phyloP scores from a whole-genome alignment of 2,329 filamentous ascomycete genomes.

The Verticillium alfalfae region DNA sequence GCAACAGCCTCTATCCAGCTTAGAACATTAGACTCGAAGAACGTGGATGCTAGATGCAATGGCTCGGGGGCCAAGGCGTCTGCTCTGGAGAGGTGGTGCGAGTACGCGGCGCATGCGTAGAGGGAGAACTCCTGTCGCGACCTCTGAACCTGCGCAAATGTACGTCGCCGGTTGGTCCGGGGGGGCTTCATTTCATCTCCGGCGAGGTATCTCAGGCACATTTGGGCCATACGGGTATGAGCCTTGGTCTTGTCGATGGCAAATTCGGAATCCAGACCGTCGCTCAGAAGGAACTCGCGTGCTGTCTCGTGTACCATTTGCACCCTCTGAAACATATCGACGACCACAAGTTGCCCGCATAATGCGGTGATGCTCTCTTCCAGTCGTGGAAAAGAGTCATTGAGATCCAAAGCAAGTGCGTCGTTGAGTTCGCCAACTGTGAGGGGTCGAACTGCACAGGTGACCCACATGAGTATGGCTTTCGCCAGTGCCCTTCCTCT shows the following conservation, averaged over 20 bases:
- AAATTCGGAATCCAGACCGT: conserved; percentile 20
- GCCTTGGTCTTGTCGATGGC: conserved; percentile 17
- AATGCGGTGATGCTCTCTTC: conserved; percentile 18
- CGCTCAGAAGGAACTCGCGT: conserved; percentile 20
- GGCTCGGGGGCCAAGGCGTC: conserved; percentile 11
- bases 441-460: conserved; percentile 25
- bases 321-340: conserved; percentile 23
- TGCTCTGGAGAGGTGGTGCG: conserved; percentile 25
- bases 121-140: conserved; percentile 12
- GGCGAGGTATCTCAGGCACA: conserved; percentile 25
- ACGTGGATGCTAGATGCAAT: conserved; percentile 18
- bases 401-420: conserved; percentile 25
- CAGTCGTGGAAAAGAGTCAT: conserved; percentile 19
- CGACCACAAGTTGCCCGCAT: conserved; percentile 28
- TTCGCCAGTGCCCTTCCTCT: conserved; percentile 23
- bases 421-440: conserved; percentile 24
- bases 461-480: conserved; percentile 28
- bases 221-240: conserved; percentile 23
- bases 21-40: conserved; percentile 25
- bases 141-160: conserved; percentile 1
- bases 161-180: conserved; percentile 12
- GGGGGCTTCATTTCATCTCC: conserved; percentile 27
- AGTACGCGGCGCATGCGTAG: conserved; percentile 25
- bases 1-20: conserved; percentile 27
- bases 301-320: conserved; percentile 32